Base-by-base conservation (phyloP, 257 asterid species). In the Echites panduratus region DNA sequence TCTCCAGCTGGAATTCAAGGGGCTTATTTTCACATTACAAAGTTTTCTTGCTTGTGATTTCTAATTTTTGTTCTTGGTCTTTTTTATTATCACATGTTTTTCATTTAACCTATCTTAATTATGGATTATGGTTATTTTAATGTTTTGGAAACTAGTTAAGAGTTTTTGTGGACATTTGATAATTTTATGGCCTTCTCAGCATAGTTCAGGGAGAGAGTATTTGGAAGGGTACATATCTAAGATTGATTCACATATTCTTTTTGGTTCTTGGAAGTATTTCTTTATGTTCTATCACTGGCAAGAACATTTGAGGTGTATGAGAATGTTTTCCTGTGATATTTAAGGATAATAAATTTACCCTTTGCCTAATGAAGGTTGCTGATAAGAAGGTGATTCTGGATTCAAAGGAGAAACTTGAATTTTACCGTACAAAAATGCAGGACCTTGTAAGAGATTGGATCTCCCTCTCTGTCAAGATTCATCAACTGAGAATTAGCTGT, bases 321-420 rank as follows among this genome's bases (percentile, higher is more conserved):
- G 27, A 62, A 56, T 41, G 47, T 54, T 53, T 52, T 20, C 65
- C 56, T 63, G 53, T 10, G 44, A 48, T 49, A 66, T 79, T 57
- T 64, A 24, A 65, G 47, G n/a, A 53, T 27, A 69, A 54, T 79
- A 73, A 82, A 75, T 22, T 59, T 70, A 63, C 80, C 69, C 67
- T 76, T 81, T 77, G 78, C 61, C 68, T 50, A 48, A 78, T 65
- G 77, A 75, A 95, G 99, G 95, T 77, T 81, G 96, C 88, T 76
- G 84, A 78, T 76, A 89, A 85, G 70, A 90, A 86, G 41, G 79
- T 83, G 87, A 79, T 89, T 78, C 73, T 95, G 87, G 99, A 95
- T 79, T 95, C 96, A 68, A 87, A 80, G 81, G 99, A 95, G 89
- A 95, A 95, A 90, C 95, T 95, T 78, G 95, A 91, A 77, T 95